Conservation (phyloP, 768 basidiomycete genomes). For the Lentinus tigrinus region DNA sequence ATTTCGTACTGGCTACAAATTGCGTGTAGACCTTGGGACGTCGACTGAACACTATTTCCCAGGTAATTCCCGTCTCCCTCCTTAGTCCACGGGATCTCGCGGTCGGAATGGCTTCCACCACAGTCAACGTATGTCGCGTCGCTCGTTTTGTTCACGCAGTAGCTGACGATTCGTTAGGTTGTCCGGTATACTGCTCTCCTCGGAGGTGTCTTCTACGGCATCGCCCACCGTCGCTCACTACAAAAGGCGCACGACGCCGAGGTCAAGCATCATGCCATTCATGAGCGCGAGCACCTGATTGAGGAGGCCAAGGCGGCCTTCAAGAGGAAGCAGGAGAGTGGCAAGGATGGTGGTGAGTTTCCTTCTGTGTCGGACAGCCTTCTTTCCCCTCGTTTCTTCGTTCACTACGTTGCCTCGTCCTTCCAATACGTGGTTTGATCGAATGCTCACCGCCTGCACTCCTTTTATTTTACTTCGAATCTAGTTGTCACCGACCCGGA, state of each 20-base stretch:
- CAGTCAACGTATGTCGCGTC: conserved; percentile 62
- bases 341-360: conserved; percentile 54
- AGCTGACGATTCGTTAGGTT: conserved; percentile 46
- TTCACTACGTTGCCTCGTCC: conserved; percentile 7
- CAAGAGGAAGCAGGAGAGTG: conserved; percentile 70
- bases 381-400: neutral
- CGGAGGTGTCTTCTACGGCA: conserved; percentile 86
- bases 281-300: conserved; percentile 75
- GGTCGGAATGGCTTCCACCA: conserved; percentile 63
- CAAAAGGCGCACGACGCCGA: conserved; percentile 78
- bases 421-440: neutral
- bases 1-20: neutral
- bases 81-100: conserved; percentile 1
- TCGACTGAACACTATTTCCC: neutral
- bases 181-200: conserved; percentile 91
- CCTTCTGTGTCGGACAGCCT: neutral
- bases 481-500: conserved; percentile 92
- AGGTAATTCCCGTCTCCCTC: neutral
- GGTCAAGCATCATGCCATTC: conserved; percentile 70
- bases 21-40: no score
- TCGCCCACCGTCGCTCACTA: conserved; percentile 87
- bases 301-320: conserved; percentile 88
- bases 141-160: neutral
- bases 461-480: neutral
- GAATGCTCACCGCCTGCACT: neutral